phyloP scores from a whole-genome alignment of 2,329 filamentous ascomycete species.

The Exophiala lecanii-corni region DNA sequence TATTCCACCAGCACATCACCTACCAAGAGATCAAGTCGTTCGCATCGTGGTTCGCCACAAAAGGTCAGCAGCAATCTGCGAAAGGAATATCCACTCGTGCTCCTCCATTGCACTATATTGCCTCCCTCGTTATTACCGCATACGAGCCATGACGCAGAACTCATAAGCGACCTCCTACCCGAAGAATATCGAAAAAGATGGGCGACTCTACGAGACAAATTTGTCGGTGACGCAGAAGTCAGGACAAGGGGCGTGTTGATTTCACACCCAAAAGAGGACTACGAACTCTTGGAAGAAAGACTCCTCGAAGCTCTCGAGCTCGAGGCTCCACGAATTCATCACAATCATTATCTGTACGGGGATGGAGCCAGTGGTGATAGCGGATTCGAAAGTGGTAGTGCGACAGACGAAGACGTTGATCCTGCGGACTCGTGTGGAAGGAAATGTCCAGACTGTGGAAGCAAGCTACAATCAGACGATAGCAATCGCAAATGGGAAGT shows the following conservation, averaged over 20 bases:
- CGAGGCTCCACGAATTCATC: slow-evolving; percentile 50
- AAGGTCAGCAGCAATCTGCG: slow-evolving; percentile 32
- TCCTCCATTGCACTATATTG: slow-evolving; percentile 57
- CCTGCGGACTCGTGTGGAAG: slow-evolving; percentile 3
- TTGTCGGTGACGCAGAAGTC: slow-evolving; percentile 48
- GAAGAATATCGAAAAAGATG: slow-evolving; percentile 41
- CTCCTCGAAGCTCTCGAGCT: slow-evolving; percentile 58
- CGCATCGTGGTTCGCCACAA: slow-evolving; percentile 12
- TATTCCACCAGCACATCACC: slow-evolving; percentile 22
- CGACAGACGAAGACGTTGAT: slow-evolving; percentile 29
- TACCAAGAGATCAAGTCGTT: slow-evolving; percentile 19
- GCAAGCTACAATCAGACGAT: slow-evolving; percentile 44
- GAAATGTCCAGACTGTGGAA: slow-evolving; percentile 48
- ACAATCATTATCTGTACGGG: slow-evolving; percentile 52
- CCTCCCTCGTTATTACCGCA: slow-evolving; percentile 49
- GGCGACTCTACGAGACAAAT: slow-evolving; percentile 52
- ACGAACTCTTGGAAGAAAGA: slow-evolving; percentile 59
- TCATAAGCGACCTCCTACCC: slow-evolving; percentile 49
- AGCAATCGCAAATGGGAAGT: slow-evolving; percentile 56
- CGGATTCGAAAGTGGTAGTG: slow-evolving; percentile 34
- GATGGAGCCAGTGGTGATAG: slow-evolving; percentile 23
- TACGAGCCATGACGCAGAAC: slow-evolving; percentile 35
- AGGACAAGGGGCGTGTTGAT: slow-evolving; percentile 56
- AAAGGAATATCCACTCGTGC: slow-evolving; percentile 53
- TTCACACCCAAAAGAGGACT: slow-evolving; percentile 59